A percentile compares a stretch with the other conserved stretches of the same genome.
Evolutionary conservation across 176 grass and related monocot species (phyloP).

Genomic region (Dactylis glomerata): DNA sequence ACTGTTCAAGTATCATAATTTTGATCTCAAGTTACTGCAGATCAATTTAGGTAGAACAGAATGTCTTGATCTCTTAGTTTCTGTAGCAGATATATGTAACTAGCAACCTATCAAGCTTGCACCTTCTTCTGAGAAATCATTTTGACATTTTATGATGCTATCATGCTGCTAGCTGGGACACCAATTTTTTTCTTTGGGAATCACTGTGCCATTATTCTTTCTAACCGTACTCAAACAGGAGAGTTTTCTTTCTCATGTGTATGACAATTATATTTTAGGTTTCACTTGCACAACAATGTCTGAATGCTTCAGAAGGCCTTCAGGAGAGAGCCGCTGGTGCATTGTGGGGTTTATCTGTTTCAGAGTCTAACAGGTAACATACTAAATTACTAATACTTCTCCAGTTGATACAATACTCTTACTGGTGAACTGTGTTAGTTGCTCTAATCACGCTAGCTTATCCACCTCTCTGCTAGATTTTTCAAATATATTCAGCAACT

Average conservation of each 20-base stretch:
- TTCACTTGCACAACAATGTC: constrained; percentile 75
- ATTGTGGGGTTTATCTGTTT: constrained; percentile 98
- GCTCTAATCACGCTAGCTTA: background rate
- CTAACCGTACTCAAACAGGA: background rate
- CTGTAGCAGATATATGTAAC: background rate
- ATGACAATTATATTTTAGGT: constrained; percentile 59
- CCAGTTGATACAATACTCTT: constrained; percentile 3
- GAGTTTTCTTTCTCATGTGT: constrained; percentile 25
- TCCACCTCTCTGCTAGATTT: background rate
- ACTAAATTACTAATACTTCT: background rate
- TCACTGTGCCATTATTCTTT: constrained; percentile 2
- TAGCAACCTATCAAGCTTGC: background rate
- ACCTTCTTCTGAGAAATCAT: constrained; percentile 3
- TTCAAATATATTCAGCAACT: background rate
- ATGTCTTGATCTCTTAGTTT: constrained; percentile 20
- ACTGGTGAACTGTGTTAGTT: background rate
- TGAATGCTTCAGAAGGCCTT: constrained; percentile 94
- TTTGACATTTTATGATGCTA: no score
- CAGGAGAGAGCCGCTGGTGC: constrained; percentile 99
- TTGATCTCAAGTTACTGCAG: constrained; percentile 9
- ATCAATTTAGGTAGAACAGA: constrained; percentile 14
- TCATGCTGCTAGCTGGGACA: constrained; percentile 14
- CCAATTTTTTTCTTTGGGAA: constrained; percentile 20
- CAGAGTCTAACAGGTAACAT: constrained; percentile 96
- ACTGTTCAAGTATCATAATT: background rate